A percentile compares a stretch with the other conserved stretches of the same genome.
phyloP scores from a whole-genome alignment of 495 filamentous ascomycete species.

The Penicillium taxi region DNA sequence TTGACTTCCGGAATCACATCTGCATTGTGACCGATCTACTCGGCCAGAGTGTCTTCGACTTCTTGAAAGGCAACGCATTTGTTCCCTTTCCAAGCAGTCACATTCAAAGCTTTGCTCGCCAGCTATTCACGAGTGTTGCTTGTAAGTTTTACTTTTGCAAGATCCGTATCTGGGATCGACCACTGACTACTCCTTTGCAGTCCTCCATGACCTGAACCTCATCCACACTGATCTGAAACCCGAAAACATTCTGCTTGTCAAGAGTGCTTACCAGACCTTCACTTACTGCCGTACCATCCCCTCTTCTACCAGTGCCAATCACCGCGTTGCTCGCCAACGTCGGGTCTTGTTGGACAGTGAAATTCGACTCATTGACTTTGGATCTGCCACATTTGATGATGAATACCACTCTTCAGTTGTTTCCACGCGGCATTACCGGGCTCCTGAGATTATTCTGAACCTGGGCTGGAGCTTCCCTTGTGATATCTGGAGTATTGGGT shows the following conservation, averaged over 20 bases:
- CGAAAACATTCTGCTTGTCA: conserved; percentile 93
- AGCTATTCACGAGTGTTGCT: conserved; percentile 95
- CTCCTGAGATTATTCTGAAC: conserved; percentile 94
- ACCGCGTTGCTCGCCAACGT: conserved; percentile 73
- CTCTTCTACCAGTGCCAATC: conserved; percentile 71
- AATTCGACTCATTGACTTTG: conserved; percentile 96
- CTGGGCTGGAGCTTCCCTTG: conserved; percentile 97
- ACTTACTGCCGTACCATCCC: conserved; percentile 93
- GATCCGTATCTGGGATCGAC: neutral
- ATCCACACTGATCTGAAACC: conserved; percentile 98
- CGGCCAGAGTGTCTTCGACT: conserved; percentile 97
- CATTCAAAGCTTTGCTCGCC: conserved; percentile 92
- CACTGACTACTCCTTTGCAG: conserved; percentile 38
- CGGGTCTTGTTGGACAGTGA: conserved; percentile 89
- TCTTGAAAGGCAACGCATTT: conserved; percentile 88
- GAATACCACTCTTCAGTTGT: conserved; percentile 98
- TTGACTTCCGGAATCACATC: conserved; percentile 95
- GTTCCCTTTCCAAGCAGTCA: conserved; percentile 98
- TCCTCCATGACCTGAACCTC: conserved; percentile 93
- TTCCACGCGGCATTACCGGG: conserved; percentile 90
- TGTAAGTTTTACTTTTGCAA: conserved; percentile 52
- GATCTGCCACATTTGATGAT: conserved; percentile 94
- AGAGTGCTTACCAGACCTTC: conserved; percentile 86
- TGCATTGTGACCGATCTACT: conserved; percentile 97
- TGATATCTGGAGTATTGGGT: conserved; percentile 98